A percentile compares a stretch with the other conserved stretches of the same genome.
These are phyloP conservation scores for Garcia nutans DNA, from an alignment of 345 rosid species.

Conservation along the genomic window DNA sequence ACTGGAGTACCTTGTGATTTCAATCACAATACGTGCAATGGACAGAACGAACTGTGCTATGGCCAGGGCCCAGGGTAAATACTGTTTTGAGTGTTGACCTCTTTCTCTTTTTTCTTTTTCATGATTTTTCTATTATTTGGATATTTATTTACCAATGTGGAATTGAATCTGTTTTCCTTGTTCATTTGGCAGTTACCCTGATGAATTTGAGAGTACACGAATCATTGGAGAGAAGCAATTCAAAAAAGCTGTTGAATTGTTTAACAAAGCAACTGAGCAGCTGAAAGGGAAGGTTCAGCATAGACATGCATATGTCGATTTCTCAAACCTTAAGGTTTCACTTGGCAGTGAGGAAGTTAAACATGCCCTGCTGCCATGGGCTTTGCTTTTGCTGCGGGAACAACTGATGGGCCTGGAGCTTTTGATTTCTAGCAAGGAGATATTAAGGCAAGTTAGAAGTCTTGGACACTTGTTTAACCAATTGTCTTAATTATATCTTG, in stretches of 20 bases:
- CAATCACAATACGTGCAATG: conserved; percentile 90
- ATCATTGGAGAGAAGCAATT: conserved; percentile 90
- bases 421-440: conserved; percentile 97
- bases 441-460: conserved; percentile 48
- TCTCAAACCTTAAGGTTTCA: conserved; percentile 78
- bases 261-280: conserved; percentile 70
- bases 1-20: conserved; percentile 90
- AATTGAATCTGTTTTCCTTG: background rate
- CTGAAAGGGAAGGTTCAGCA: conserved; percentile 71
- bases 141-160: background rate
- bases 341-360: conserved; percentile 47
- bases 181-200: conserved; percentile 63
- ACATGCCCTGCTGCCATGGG: conserved; percentile 99
- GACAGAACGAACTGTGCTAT: conserved; percentile 83
- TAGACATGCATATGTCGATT: conserved; percentile 69
- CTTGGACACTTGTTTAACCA: background rate
- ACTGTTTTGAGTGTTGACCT: background rate
- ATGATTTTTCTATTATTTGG: background rate
- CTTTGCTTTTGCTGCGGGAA: conserved; percentile 93
- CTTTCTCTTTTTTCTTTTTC: background rate
- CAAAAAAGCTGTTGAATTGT: conserved; percentile 67
- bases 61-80: conserved; percentile 97
- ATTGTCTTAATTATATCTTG: conserved; percentile 8
- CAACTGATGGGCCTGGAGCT: conserved; percentile 99
- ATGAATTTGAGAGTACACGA: conserved; percentile 93